A percentile compares a stretch with the other conserved stretches of the same genome.
phyloP scores from a whole-genome alignment of 2,329 filamentous ascomycete species.

The Ambrosiella cleistominuta region DNA sequence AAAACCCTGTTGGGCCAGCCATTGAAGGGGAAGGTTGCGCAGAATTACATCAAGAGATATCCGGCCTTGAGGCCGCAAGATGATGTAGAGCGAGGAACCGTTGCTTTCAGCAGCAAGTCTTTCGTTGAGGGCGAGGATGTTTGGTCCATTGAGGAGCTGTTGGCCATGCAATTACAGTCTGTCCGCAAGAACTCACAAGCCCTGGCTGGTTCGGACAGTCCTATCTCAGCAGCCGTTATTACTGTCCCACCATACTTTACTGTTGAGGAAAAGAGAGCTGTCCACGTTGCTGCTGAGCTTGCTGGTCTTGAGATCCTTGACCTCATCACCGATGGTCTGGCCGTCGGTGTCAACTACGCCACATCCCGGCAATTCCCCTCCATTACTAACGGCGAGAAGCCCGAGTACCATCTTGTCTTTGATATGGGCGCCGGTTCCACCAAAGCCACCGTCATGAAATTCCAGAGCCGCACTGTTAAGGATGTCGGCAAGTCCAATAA shows the following conservation, averaged over 20 bases:
- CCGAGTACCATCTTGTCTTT: slow-evolving; percentile 84
- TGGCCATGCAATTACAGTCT: slow-evolving; percentile 92
- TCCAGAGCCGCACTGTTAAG: slow-evolving; percentile 79
- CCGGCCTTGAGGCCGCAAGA: slow-evolving; percentile 46
- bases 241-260: slow-evolving; percentile 86
- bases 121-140: slow-evolving; percentile 44
- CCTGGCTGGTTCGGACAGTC: slow-evolving; percentile 57
- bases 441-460: slow-evolving; percentile 74
- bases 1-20: slow-evolving; percentile 74
- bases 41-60: slow-evolving; percentile 57
- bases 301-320: slow-evolving; percentile 75
- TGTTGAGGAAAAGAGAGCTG: slow-evolving; percentile 69
- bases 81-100: slow-evolving; percentile 45
- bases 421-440: slow-evolving; percentile 96
- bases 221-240: slow-evolving; percentile 67
- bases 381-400: slow-evolving; percentile 63
- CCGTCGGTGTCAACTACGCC: slow-evolving; percentile 89
- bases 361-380: slow-evolving; percentile 79
- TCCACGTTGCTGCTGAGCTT: slow-evolving; percentile 69
- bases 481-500: slow-evolving; percentile 89
- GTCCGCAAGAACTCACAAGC: slow-evolving; percentile 75
- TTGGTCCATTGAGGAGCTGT: slow-evolving; percentile 74
- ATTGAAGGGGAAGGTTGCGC: slow-evolving; percentile 40
- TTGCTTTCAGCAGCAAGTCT: slow-evolving; percentile 62
- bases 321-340: slow-evolving; percentile 74